Conservation (phyloP, 768 basidiomycete species). For the Tulasnella sp. region DNA sequence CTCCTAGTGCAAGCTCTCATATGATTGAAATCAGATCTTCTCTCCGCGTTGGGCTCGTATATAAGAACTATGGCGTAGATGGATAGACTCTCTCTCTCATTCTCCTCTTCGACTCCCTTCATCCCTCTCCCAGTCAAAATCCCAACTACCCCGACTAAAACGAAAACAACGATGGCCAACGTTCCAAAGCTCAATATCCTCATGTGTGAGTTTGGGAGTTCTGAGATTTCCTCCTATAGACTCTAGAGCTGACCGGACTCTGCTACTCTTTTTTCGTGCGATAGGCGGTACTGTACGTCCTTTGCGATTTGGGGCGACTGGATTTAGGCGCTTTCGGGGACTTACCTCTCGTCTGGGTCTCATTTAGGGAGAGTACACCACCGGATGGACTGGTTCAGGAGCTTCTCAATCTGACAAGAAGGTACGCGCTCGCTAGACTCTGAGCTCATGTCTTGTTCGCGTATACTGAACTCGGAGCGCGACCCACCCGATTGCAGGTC, state of each 20-base stretch:
- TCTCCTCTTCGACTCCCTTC: not conserved
- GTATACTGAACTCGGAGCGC: too few species aligned
- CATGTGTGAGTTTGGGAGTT: not conserved
- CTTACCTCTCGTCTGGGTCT: constrained; percentile 8
- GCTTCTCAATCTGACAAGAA: constrained; percentile 94
- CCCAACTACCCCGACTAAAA: not conserved
- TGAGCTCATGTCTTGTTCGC: not conserved
- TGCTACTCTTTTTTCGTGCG: not conserved
- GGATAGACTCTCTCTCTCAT: not conserved
- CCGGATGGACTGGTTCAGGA: constrained; percentile 88
- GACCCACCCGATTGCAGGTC: too few species aligned
- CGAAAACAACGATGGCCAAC: not conserved
- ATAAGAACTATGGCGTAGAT: not conserved
- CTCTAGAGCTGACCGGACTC: not conserved
- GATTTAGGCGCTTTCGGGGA: too few species aligned
- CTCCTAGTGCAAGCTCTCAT: not conserved
- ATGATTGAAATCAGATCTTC: not conserved
- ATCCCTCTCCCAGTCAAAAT: not conserved
- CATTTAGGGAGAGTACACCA: constrained; percentile 77
- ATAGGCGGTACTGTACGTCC: constrained; percentile 1
- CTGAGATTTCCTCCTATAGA: too few species aligned
- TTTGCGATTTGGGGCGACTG: too few species aligned
- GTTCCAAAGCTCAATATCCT: not conserved
- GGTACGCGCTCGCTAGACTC: constrained; percentile 36
- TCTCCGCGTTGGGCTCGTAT: not conserved